phyloP scores from a whole-genome alignment of 306 rosid species.

The Hippophae tibetana region DNA sequence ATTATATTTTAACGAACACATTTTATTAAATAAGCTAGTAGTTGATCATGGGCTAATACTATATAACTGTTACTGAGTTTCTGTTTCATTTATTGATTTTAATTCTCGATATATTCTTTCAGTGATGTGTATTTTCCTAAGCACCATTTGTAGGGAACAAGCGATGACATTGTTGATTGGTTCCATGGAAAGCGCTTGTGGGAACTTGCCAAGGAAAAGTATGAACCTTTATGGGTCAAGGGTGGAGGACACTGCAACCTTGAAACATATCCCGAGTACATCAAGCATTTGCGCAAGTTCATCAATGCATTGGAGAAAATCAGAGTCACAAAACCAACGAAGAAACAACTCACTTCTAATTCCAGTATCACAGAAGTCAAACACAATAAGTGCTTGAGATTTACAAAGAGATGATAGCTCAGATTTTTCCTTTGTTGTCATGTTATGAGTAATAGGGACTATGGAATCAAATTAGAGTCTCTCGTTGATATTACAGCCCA shows the following conservation, averaged over 20 bases:
- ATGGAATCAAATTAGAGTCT: constrained; percentile 21
- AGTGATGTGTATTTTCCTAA: constrained; percentile 15
- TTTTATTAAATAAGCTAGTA: no score
- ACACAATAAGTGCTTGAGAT: constrained; percentile 89
- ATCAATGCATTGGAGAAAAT: constrained; percentile 83
- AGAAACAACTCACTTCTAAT: constrained; percentile 51
- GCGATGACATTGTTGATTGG: constrained; percentile 85
- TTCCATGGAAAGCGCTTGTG: constrained; percentile 95
- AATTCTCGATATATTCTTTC: constrained; percentile 15
- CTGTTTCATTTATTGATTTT: not conserved
- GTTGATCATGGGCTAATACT: no score
- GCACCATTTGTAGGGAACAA: constrained; percentile 68
- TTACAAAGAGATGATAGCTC: constrained; percentile 43
- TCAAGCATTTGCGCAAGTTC: constrained; percentile 86
- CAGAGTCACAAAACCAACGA: constrained; percentile 27
- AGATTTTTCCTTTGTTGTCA: constrained; percentile 6
- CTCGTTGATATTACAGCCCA: constrained; percentile 13
- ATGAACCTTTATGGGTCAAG: constrained; percentile 91
- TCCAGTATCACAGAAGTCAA: constrained; percentile 66
- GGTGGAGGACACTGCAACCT: constrained; percentile 99
- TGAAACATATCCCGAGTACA: constrained; percentile 86
- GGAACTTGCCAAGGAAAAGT: constrained; percentile 95
- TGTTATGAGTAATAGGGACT: constrained; percentile 5
- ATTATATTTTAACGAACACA: no score
- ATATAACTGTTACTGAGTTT: no score